Conservation (phyloP, 2,329 filamentous ascomycete genomes). For the Cladosporium sp. region DNA sequence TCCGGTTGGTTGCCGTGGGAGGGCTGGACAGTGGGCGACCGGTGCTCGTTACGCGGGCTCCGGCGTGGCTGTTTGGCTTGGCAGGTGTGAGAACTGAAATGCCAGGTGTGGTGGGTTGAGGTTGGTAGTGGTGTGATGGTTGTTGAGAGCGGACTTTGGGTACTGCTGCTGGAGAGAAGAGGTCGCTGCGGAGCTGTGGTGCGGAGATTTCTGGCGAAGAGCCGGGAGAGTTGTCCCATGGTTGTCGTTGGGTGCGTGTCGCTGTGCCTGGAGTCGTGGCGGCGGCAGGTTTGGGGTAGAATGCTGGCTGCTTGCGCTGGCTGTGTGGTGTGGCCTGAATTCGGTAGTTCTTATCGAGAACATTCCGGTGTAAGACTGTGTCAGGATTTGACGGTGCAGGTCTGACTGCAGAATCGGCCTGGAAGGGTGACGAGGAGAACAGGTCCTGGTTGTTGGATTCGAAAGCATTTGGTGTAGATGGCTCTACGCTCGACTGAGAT, state of each 20-base stretch:
- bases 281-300: constrained; percentile 12
- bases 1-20: constrained; percentile 11
- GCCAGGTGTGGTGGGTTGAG: constrained; percentile 67
- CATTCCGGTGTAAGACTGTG: constrained; percentile 71
- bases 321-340: constrained; percentile 82
- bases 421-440: constrained; percentile 49
- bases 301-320: constrained; percentile 20
- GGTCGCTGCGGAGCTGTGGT: constrained; percentile 77
- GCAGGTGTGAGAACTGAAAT: constrained; percentile 75
- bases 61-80: constrained; percentile 24
- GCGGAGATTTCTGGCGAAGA: constrained; percentile 66
- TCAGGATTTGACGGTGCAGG: constrained; percentile 53
- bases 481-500: constrained; percentile 20
- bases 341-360: constrained; percentile 95
- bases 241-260: constrained; percentile 28
- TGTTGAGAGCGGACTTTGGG: neutral
- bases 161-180: constrained; percentile 52
- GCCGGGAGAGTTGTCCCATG: constrained; percentile 44
- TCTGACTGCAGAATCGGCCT: constrained; percentile 35
- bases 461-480: constrained; percentile 27
- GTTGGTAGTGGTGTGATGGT: constrained; percentile 14
- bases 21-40: constrained; percentile 32
- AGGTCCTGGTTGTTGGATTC: constrained; percentile 7
- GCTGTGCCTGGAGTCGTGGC: constrained; percentile 30
- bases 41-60: constrained; percentile 28